phyloP scores from a whole-genome alignment of 2,329 filamentous ascomycete species.

The Trichoderma atrobrunneum region DNA sequence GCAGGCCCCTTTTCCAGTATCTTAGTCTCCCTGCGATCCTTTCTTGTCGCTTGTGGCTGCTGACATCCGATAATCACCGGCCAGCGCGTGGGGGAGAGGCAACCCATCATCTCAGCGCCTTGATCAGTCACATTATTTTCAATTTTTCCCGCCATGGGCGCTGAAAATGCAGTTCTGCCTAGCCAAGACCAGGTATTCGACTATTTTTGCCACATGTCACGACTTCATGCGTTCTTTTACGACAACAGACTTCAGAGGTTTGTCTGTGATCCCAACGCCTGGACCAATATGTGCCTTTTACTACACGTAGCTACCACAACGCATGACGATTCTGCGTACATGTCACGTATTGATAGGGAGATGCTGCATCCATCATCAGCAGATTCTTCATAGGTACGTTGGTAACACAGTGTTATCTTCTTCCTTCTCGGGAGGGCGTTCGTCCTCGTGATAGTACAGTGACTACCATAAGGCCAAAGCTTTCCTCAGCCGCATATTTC shows the following conservation, averaged over 20 bases:
- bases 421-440: not conserved
- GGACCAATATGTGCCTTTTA: not conserved
- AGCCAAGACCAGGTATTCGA: not conserved
- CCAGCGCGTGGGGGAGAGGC: not conserved
- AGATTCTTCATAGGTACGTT: not conserved
- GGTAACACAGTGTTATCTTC: not conserved
- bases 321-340: not conserved
- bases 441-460: not conserved
- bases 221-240: not conserved
- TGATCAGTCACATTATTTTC: not conserved
- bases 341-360: not conserved
- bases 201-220: not conserved
- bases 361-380: not conserved
- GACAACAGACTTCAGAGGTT: too few relatives aligned
- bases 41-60: not conserved
- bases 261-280: not conserved
- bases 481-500: slow-evolving; percentile 7
- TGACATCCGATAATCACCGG: not conserved
- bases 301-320: not conserved
- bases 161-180: not conserved
- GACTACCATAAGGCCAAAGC: slow-evolving; percentile 14
- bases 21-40: not conserved
- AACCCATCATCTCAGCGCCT: not conserved
- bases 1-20: not conserved
- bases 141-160: not conserved